phyloP scores from a whole-genome alignment of 2,329 filamentous ascomycete genomes.

The Erysiphe pulchra region DNA sequence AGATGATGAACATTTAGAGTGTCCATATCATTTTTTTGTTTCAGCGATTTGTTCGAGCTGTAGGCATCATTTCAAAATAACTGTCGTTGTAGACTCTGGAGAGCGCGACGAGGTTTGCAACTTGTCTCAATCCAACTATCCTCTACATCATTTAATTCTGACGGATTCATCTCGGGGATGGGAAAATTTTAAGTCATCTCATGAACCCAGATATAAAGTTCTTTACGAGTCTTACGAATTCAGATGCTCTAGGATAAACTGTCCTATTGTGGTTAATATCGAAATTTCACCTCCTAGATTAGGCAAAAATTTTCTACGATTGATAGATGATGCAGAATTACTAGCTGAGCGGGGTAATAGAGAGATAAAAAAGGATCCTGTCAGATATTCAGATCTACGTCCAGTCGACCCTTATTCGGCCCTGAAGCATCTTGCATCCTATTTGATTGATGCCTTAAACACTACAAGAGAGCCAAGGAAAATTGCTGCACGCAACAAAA shows the following conservation, averaged over 20 bases:
- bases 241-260: slow-evolving; percentile 30
- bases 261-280: slow-evolving; percentile 26
- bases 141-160: slow-evolving; percentile 33
- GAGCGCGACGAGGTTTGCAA: slow-evolving; percentile 9
- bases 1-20: slow-evolving; percentile 15
- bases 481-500: slow-evolving; percentile 34
- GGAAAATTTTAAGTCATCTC: slow-evolving; percentile 10
- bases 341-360: slow-evolving; percentile 26
- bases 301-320: slow-evolving; percentile 18
- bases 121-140: slow-evolving; percentile 19
- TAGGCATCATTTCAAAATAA: slow-evolving; percentile 32
- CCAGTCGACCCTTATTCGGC: slow-evolving; percentile 26
- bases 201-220: slow-evolving; percentile 7
- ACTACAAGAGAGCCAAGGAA: slow-evolving; percentile 23
- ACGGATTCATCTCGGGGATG: slow-evolving; percentile 16
- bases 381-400: slow-evolving; percentile 22
- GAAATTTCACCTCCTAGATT: slow-evolving; percentile 26
- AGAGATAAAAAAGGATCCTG: slow-evolving; percentile 23
- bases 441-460: slow-evolving; percentile 26
- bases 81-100: slow-evolving; percentile 21
- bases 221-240: slow-evolving; percentile 22
- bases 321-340: slow-evolving; percentile 26
- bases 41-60: slow-evolving; percentile 35
- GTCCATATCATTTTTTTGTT: slow-evolving; percentile 16
- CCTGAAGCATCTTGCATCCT: slow-evolving; percentile 28